Base-by-base conservation (phyloP, 257 asterid species). In the Salvia hispanica region DNA sequence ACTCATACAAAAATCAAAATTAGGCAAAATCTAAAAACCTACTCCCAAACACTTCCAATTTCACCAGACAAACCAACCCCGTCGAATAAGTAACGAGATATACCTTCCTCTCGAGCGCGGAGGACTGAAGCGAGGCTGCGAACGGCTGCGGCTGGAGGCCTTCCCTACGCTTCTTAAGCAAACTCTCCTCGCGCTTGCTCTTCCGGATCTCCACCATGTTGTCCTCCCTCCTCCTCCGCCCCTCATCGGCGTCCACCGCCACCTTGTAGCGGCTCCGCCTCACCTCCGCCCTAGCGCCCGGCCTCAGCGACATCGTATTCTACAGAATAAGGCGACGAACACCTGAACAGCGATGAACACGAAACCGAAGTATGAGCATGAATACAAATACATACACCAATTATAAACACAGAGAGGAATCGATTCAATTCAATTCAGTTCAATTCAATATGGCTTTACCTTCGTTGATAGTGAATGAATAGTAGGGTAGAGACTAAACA, bases 201-300 rank as follows among this genome's bases (percentile, higher is more conserved):
- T 92, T 92, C 2, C 96, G 95, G 85, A 92, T 92, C 96, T 92
- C 98, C 71, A 92, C 98, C 97, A 89, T 80, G 51, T 87, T 89
- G 48, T 92, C 98, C 84, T 87, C 98, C 80, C 98, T 83, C 78
- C 96, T 81, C 10, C 98, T 72, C 44, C 98, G 83, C 11, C 98
- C 98, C 72, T 92, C 98, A 15, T 92, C 98, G 13, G 96, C 98
- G 43, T 92, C 98, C 58, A 89, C 98, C 48, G 95, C 91, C 65
- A 89, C 97, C 86, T 92, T 92, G 91, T 92, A 92, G 37, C 96
- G 86, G 85, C 78, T 92, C 72, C 95, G 81, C 67, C 98, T 86
- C 66, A 78, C 96, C 79, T 92, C 98, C 48, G 92, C 83, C 79
- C 81, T 87, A 59, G 84, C 84, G 64, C 81, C 85, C 36, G 98